phyloP scores from a whole-genome alignment of 768 basidiomycete species.

The Trametes cubensis region DNA sequence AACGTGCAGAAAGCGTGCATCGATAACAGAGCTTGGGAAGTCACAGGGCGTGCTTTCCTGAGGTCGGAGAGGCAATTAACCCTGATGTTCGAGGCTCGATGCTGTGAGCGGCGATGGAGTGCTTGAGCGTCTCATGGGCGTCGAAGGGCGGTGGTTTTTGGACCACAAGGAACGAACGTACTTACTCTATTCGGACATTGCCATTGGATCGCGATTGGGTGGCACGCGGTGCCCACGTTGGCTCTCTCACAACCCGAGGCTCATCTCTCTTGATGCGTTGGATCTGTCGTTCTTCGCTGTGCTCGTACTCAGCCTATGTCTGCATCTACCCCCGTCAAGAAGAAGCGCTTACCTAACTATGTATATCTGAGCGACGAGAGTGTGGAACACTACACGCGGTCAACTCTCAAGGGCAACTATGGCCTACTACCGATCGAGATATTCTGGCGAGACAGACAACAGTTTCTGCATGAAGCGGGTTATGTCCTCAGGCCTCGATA shows the following conservation, averaged over 20 bases:
- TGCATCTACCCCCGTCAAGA: too few species aligned
- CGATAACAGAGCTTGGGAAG: not conserved
- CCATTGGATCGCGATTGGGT: too few species aligned
- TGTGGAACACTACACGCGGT: too few species aligned
- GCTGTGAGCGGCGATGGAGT: not conserved
- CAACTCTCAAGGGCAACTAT: too few species aligned
- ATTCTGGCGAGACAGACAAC: too few species aligned
- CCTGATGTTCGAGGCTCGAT: too few species aligned
- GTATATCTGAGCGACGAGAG: too few species aligned
- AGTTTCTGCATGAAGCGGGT: slow-evolving; percentile 5
- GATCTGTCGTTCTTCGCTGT: too few species aligned
- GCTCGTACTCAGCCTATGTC: too few species aligned
- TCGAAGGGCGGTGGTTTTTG: not conserved
- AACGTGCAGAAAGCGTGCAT: not conserved
- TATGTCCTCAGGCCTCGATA: slow-evolving; percentile 24
- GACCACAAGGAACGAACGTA: not conserved
- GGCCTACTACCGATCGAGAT: too few species aligned
- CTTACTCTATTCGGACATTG: not conserved
- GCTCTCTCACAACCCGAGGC: not conserved
- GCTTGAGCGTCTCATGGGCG: not conserved
- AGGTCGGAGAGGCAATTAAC: not conserved
- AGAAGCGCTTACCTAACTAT: too few species aligned
- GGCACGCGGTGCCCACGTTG: not conserved
- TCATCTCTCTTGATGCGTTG: not conserved
- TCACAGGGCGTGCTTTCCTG: not conserved